phyloP scores from a whole-genome alignment of 192 early-diverging fungal species.

The Phycomyces nitens region DNA sequence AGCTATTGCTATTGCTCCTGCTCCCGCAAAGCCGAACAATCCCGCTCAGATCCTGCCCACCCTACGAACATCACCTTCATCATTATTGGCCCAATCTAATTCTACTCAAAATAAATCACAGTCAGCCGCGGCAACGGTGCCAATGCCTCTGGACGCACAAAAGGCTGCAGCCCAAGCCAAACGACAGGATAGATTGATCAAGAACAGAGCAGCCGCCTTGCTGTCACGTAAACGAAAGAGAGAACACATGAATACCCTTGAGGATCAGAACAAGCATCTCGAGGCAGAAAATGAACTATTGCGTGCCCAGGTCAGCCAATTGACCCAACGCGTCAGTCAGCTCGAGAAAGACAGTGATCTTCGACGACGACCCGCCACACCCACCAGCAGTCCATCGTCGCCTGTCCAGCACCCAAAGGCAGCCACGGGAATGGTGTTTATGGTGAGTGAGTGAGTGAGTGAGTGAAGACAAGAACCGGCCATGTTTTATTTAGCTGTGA shows the following conservation, averaged over 20 bases:
- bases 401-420: not conserved
- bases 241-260: constrained; percentile 77
- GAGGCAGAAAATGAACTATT: constrained; percentile 59
- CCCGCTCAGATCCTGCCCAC: too few species aligned
- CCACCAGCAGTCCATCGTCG: constrained; percentile 5
- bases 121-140: constrained; percentile 4
- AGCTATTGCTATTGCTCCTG: not conserved
- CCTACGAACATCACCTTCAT: constrained; percentile 21
- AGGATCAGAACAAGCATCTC: constrained; percentile 51
- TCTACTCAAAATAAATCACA: constrained; percentile 18
- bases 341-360: constrained; percentile 49
- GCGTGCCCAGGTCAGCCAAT: constrained; percentile 47
- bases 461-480: too few species aligned
- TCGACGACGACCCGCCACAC: constrained; percentile 7
- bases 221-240: constrained; percentile 87
- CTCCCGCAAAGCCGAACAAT: not conserved
- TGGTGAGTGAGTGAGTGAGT: constrained; percentile 40
- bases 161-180: constrained; percentile 58
- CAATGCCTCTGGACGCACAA: constrained; percentile 20
- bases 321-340: constrained; percentile 54
- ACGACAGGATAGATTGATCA: constrained; percentile 83
- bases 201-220: constrained; percentile 88
- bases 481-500: constrained; percentile 11
- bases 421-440: constrained; percentile 57
- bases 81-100: constrained; percentile 33